Base-by-base conservation (phyloP, 106 monocot genomes). In the Ottelia alismoides region DNA sequence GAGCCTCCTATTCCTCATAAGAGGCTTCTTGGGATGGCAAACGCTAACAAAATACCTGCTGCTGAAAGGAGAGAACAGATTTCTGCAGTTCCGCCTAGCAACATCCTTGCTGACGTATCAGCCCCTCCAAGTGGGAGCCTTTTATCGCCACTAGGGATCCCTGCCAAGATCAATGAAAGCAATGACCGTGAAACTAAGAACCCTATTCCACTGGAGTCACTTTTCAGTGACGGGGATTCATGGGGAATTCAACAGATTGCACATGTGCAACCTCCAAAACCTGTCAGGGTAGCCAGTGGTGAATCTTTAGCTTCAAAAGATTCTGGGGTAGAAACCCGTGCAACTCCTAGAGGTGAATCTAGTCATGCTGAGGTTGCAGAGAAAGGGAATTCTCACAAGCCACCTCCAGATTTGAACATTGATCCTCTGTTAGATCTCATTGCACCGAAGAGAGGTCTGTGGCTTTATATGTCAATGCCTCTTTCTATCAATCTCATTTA, bases 1-100 rank as follows among this genome's bases (percentile, higher is more conserved):
- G 60, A 69, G 27, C 52, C 58, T 25, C 69, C 45, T 44, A 61
- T 69, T 22, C 52, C 67, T 35, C 25, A 49, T 51, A 22, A 49
- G 17, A 25, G 29, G 43, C 49, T 68, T 9, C 56, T 31, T 66
- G 56, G 16, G 25, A 27, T 29, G 48, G 14, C 56, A 17, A 66
- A n/a, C 26, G 49, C 48, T 22, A 30, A 3, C 16, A 66, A 25
- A 49, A 17, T 57, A 2, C 27, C 48, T 28, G 30, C 19, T 45
- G 53, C 16, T 29, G 47, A 45, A 20, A 2, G 30, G 28, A 31
- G 25, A 49, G 56, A 56, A 35, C 6, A 66, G 23, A 17, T 18
- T 25, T 57, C 30, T 7, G 22, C 7, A 30, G n/a, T 30, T n/a
- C n/a, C n/a, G n/a, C n/a, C n/a, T n/a, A n/a, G n/a, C n/a, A n/a